Base-by-base conservation (phyloP, 1,284 basidiomycete species). In the Trametes sp. region DNA sequence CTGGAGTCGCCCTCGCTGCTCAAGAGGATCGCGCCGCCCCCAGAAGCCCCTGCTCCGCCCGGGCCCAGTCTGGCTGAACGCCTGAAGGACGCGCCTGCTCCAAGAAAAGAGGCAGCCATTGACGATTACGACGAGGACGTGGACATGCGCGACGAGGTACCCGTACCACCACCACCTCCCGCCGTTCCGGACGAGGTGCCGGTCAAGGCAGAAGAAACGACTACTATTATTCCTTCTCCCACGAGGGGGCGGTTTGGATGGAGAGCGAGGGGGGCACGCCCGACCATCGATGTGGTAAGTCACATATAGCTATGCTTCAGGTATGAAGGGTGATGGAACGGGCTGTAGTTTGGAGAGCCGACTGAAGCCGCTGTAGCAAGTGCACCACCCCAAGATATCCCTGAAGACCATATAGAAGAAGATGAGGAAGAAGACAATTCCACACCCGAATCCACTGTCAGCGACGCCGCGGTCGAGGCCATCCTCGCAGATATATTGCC, bases 211-310 rank as follows among this genome's bases (percentile, higher is more conserved):
- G 65, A 64, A 35, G 65, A 64, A 50, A 44, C 48, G 2, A n/a
- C 51, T 4, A 36, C 54, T 2, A 45, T 28, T 31, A 51, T 64
- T 16, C 45, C 57, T 7, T 55, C 61, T 0, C 62, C 57, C 10
- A 57, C 56, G 2, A 57, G 23, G 41, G 42, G 35, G 13, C 28
- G 45, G 13, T 38, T n/a, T 23, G 46, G 24, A 7, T 52, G 58
- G 28, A 62, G 51, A 41, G n/a, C 48, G 24, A 23, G 60, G 42
- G 58, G 62, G 3, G 54, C 57, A 28, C 65, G 65, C 21, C 62
- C 62, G 26, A 67, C 62, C 1, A 67, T 67, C 44, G 52, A 67
- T 44, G 65, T 67, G 53, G 65, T 64, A 33, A 58, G 65, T 56
- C 9, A 36, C n/a, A 11, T 35, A 14, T 8, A 3, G 19, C 21